Base-by-base conservation (phyloP, 148 eudicot genomes). In the Simmondsia chinensis region DNA sequence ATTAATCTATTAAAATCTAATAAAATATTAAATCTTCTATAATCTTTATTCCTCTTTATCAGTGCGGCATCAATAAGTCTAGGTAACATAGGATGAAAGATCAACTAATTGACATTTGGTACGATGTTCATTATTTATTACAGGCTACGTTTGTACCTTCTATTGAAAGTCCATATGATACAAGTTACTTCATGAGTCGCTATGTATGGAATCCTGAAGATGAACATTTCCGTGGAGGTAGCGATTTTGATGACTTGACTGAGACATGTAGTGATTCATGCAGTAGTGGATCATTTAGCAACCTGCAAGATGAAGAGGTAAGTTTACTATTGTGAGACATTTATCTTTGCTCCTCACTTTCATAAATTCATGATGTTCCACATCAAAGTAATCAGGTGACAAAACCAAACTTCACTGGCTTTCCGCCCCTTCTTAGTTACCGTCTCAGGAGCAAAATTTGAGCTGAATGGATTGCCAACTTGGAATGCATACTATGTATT, bases 171-270 rank as follows among this genome's bases (percentile, higher is more conserved):
- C 73, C 83, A 50, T 88, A 49, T 33, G 99, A 93, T 52, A 93
- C 99, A n/a, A 78, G 99, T 55, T 93, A 93, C 65, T 93, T 93
- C 57, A 82, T 74, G 89, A 93, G 96, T 65, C 99, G 99, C 21
- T 82, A 93, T 61, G 70, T 93, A 34, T 93, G 99, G 99, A 93
- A 77, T 69, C 82, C 88, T 13, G 94, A 93, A 63, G 94, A 77
- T 46, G 94, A 73, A 48, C 74, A 79, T 57, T 73, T 79, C 31
- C 59, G 52, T 56, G 99, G 96, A 56, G 76, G 81, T 32, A 93
- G 99, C 52, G 99, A 93, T 60, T 82, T 77, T 65, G 96, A 86
- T 55, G 84, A 79, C 20, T 48, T 82, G 72, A 76, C 82, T 55
- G 96, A 83, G 50, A 61, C 82, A 18, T 72, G 89, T 56, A 86